These are phyloP conservation scores for Malus orientalis DNA, from an alignment of 306 rosid genomes.

Conservation along the genomic window DNA sequence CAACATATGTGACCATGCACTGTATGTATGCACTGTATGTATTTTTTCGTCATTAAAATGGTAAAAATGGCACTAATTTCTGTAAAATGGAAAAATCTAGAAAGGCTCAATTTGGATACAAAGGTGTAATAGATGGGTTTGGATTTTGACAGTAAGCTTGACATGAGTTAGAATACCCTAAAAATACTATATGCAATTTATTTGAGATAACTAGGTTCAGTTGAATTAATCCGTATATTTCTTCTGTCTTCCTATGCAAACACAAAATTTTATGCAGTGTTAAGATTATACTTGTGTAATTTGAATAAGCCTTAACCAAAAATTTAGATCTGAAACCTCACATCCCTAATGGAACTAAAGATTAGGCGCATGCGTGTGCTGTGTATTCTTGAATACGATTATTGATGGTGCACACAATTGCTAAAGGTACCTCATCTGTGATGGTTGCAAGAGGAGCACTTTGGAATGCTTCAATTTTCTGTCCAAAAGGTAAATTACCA, in stretches of 20 bases:
- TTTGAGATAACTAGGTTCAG: not conserved
- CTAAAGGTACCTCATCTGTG: slow-evolving; percentile 65
- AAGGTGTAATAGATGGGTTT: not conserved
- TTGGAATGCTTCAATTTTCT: slow-evolving; percentile 90
- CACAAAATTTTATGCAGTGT: not conserved
- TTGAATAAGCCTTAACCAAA: too few species aligned
- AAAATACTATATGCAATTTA: not conserved
- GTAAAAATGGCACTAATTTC: not conserved
- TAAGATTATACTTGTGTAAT: not conserved
- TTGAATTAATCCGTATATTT: not conserved
- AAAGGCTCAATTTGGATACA: not conserved
- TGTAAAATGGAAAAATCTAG: not conserved
- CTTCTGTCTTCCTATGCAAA: not conserved
- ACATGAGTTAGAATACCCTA: not conserved
- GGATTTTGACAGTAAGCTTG: not conserved
- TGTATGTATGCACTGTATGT: not conserved
- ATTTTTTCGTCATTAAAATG: not conserved
- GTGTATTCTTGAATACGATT: not conserved
- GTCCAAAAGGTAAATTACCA: slow-evolving; percentile 46
- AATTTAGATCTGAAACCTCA: not conserved
- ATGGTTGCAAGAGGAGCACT: slow-evolving; percentile 97
- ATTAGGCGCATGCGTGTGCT: not conserved
- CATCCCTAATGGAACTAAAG: not conserved
- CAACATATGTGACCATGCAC: not conserved
- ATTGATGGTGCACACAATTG: not conserved